Conservation (phyloP, 176 grass and related monocot genomes). For the Coix lacrymajobi region DNA sequence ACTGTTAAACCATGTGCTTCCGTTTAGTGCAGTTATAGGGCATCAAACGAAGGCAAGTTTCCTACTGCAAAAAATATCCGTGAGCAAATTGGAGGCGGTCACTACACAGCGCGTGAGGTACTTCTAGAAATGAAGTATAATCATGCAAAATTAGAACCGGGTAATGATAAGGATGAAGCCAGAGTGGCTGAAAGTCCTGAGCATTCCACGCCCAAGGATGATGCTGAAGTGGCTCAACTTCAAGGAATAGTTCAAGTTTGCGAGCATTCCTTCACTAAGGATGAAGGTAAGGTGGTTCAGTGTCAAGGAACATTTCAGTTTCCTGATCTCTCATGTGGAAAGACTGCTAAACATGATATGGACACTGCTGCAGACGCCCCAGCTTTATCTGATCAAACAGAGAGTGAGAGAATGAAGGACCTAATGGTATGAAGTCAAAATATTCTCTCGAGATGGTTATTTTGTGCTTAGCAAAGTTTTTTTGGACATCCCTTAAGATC, state of each 20-base stretch:
- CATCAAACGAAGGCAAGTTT: conserved; percentile 62
- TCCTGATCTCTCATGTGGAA: background rate
- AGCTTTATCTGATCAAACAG: conserved; percentile 20
- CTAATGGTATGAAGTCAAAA: background rate
- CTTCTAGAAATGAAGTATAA: conserved; percentile 63
- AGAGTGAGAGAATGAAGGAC: conserved; percentile 2
- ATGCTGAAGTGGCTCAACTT: background rate
- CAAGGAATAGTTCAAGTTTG: conserved; percentile 3
- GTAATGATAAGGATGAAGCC: background rate
- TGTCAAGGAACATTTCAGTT: background rate
- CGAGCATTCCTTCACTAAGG: background rate
- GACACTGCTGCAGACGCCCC: background rate
- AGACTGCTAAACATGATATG: conserved; percentile 1
- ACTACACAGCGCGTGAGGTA: conserved; percentile 46
- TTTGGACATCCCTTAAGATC: background rate
- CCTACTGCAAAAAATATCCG: background rate
- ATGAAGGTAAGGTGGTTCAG: background rate
- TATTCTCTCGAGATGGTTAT: conserved; percentile 10
- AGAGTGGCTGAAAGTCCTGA: conserved; percentile 2
- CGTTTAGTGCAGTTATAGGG: conserved; percentile 48
- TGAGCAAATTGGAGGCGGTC: conserved; percentile 35
- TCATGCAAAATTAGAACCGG: background rate
- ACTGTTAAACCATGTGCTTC: conserved; percentile 8
- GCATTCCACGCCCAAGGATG: background rate
- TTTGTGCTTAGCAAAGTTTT: conserved; percentile 1